Evolutionary conservation across 148 eudicot genomes (phyloP), one percentile per base, ranked within the genome.

Genomic region (Polygonum aviculare): DNA sequence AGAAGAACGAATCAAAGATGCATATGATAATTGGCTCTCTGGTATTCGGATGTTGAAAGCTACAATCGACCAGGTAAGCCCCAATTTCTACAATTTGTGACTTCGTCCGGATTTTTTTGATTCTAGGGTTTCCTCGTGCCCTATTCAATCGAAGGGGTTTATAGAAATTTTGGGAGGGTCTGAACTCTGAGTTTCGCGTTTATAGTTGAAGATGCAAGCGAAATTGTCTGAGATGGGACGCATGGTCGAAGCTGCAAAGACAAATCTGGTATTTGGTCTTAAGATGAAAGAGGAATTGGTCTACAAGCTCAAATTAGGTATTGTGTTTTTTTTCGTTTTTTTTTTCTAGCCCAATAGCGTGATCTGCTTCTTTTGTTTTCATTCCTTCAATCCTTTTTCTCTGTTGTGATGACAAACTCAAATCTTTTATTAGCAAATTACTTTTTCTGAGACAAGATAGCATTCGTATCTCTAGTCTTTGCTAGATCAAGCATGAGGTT

Each of bases 251-350:
- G 59, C 75, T 33, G 36, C 75, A 0, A 88, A 86, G 74, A 45
- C 79, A 18, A 82, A 80, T 7, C 57, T 82, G 40, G 2, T 86
- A 26, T 26, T 74, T 18, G 82, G 86, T 82, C 79, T 84, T 73
- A 83, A 79, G 79, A 51, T 78, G n/a, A 77, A 79, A 54, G 83
- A 84, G 39, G 82, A 83, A 41, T 48, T 76, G 72, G 9, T 72
- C 44, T 77, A 51, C 69, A 83, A 85, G 74, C 83, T 60, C 70
- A 84, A 83, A 79, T 84, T 80, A 60, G 92, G 96, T 88, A 77
- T 76, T 70, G 81, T 8, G 65, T 26, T 59, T 0, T 39, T 44
- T 60, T 75, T 60, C 36, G 31, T 26, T 38, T 1, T 31, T 60
- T 59, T 1, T 60, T 2, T 2, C 9, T 57, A 21, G 26, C 9